These are phyloP conservation scores for Isabelozyma pseudorhagii DNA, from an alignment of 805 yeast species.

Conservation along the genomic window DNA sequence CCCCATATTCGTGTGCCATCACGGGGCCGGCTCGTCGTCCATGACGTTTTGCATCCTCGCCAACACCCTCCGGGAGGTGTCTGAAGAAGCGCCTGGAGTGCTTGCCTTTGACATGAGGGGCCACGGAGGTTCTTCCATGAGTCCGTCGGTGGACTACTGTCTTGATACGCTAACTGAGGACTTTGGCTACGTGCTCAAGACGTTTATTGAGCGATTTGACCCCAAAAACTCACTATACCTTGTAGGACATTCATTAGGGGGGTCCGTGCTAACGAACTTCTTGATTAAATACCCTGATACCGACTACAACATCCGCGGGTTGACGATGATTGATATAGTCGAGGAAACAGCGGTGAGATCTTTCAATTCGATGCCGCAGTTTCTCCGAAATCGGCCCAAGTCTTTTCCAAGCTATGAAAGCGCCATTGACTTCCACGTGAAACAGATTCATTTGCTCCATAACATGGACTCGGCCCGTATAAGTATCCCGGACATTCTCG, in stretches of 20 bases:
- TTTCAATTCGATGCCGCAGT: conserved; percentile 61
- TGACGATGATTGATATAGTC: conserved; percentile 84
- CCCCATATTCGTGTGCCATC: conserved; percentile 75
- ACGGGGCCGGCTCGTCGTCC: conserved; percentile 94
- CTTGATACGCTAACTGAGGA: conserved; percentile 58
- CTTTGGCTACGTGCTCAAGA: conserved; percentile 44
- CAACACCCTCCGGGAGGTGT: conserved; percentile 21
- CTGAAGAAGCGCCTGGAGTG: conserved; percentile 45
- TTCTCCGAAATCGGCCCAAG: conserved; percentile 63
- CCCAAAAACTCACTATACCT: conserved; percentile 44
- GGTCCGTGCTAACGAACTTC: conserved; percentile 64
- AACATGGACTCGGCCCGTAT: conserved; percentile 61
- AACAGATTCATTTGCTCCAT: conserved; percentile 46
- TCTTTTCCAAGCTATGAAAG: conserved; percentile 48
- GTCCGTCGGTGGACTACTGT: conserved; percentile 28
- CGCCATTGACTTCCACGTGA: conserved; percentile 84
- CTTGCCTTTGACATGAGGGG: conserved; percentile 81
- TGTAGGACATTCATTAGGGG: conserved; percentile 93
- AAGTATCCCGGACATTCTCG: conserved; percentile 73
- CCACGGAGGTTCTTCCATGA: conserved; percentile 53
- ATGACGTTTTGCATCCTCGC: conserved; percentile 66
- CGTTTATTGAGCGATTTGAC: conserved; percentile 24
- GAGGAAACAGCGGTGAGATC: conserved; percentile 87
- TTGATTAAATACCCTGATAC: conserved; percentile 20
- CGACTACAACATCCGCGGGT: conserved; percentile 49